These are phyloP conservation scores for Dendrobium officinale DNA, from an alignment of 106 monocot genomes.

Conservation along the genomic window DNA sequence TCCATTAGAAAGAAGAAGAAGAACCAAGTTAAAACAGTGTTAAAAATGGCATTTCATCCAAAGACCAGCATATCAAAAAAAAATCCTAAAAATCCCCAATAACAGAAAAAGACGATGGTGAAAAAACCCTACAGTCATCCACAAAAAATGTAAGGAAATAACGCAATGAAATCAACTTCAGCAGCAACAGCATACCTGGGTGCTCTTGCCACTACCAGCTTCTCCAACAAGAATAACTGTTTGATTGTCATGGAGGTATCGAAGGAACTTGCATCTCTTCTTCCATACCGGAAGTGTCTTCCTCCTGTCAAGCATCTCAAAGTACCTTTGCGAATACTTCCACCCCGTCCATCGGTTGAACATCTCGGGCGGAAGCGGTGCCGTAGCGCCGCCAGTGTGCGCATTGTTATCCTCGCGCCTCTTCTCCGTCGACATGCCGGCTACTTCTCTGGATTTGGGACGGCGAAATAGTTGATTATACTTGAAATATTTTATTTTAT, in stretches of 20 bases:
- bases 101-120: not conserved
- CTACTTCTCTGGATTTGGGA: not conserved
- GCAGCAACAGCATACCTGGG: slow-evolving; percentile 31
- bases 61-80: not conserved
- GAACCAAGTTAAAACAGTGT: not conserved
- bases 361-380: not conserved
- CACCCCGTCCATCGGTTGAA: slow-evolving; percentile 67
- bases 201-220: slow-evolving; percentile 75
- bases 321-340: slow-evolving; percentile 61
- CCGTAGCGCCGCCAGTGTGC: slow-evolving; percentile 18
- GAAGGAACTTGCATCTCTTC: slow-evolving; percentile 86
- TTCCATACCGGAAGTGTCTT: slow-evolving; percentile 86
- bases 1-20: no score
- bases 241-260: slow-evolving; percentile 45
- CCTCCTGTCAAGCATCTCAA: slow-evolving; percentile 85
- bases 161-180: not conserved
- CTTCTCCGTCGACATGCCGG: slow-evolving; percentile 61
- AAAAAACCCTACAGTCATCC: not conserved
- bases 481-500: no score
- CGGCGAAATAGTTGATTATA: not conserved
- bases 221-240: slow-evolving; percentile 62
- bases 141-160: not conserved
- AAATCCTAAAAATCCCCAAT: not conserved
- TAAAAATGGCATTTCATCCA: not conserved
- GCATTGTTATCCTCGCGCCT: slow-evolving; percentile 67